Evolutionary conservation across 2,329 filamentous ascomycete species (phyloP).

Genomic region (Arthrobotrys iridis): DNA sequence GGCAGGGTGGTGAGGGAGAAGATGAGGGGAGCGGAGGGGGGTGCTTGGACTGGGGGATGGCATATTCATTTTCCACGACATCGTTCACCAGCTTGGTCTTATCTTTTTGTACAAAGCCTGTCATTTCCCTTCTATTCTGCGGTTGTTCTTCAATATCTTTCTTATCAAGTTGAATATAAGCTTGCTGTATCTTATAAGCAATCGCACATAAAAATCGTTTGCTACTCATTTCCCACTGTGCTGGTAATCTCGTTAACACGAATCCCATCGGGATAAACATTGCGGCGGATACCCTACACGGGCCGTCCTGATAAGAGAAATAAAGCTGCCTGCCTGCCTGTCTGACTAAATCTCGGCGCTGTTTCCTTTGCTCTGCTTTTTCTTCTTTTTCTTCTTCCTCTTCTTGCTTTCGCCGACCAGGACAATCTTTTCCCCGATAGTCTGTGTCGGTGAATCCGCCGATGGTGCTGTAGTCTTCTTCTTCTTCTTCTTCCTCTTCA

Average conservation of each 20-base stretch:
- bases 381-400: conserved; percentile 12
- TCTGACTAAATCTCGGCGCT: not conserved
- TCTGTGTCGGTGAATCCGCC: not conserved
- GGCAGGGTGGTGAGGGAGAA: not conserved
- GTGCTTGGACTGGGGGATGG: not conserved
- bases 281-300: no score
- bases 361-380: not conserved
- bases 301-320: not conserved
- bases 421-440: conserved; percentile 1
- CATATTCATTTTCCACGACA: not conserved
- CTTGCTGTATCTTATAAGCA: conserved; percentile 7
- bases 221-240: not conserved
- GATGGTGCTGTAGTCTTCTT: not conserved
- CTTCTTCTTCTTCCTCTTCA: no score
- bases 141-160: not conserved
- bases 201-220: not conserved
- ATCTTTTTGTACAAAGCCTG: conserved; percentile 11
- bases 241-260: not conserved
- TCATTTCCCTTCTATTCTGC: conserved; percentile 3
- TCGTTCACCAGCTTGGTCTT: not conserved
- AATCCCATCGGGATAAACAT: not conserved
- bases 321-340: no score
- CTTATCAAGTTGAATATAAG: not conserved
- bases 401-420: not conserved
- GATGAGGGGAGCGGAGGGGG: no score